Evolutionary conservation across 331 rosid genomes (phyloP).

Genomic region (Phaseolus coccineus): DNA sequence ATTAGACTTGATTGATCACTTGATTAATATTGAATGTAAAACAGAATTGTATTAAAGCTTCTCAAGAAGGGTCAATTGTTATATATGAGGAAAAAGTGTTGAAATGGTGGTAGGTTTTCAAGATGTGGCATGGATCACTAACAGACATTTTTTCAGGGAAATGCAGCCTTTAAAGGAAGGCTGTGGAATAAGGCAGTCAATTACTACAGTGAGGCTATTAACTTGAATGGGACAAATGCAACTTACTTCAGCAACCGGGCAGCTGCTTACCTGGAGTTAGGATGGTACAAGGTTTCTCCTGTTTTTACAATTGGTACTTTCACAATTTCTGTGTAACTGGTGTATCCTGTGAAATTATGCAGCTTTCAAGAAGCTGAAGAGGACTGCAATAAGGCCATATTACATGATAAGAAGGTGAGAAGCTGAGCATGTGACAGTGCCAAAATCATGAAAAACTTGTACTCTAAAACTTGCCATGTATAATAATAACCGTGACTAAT

Average conservation of each 20-base stretch:
- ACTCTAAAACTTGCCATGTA: neutral
- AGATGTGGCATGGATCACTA: conserved; percentile 16
- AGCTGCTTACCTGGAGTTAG: conserved; percentile 71
- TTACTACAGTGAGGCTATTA: conserved; percentile 66
- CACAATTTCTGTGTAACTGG: neutral
- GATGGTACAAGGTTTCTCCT: conserved; percentile 56
- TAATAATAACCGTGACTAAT: neutral
- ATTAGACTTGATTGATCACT: neutral
- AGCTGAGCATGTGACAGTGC: conserved; percentile 12
- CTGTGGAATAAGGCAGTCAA: conserved; percentile 71
- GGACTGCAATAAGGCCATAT: conserved; percentile 73
- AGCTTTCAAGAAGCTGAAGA: conserved; percentile 87
- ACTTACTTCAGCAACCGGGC: conserved; percentile 69
- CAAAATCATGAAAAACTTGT: neutral
- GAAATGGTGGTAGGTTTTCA: conserved; percentile 6
- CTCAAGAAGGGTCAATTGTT: neutral
- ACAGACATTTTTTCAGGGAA: conserved; percentile 55
- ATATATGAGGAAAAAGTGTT: neutral
- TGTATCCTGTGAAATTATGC: conserved; percentile 32
- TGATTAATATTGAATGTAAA: conserved; percentile 1
- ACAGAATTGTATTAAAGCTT: neutral
- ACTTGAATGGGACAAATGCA: conserved; percentile 56
- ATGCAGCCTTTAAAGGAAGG: conserved; percentile 67
- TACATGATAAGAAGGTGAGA: conserved; percentile 76
- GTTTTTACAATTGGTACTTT: conserved; percentile 1